A percentile compares a stretch with the other conserved stretches of the same genome.
Conservation (phyloP, 1,284 basidiomycete genomes). For the Thecaphora frezii region DNA sequence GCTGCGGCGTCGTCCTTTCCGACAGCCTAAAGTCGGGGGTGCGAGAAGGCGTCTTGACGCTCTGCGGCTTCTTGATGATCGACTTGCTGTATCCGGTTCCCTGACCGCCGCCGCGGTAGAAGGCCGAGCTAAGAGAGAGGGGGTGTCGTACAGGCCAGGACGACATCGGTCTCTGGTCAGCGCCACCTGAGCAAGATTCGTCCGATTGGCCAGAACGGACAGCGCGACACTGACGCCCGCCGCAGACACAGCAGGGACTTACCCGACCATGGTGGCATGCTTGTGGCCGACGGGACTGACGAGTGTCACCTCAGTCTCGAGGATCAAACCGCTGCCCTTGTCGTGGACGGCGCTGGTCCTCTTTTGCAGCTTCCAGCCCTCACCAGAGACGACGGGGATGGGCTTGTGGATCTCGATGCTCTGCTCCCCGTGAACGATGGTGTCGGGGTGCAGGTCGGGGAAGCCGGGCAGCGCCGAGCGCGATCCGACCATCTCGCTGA, state of each 20-base stretch:
- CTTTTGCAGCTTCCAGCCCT: slow-evolving; percentile 50
- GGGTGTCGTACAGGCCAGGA: no score
- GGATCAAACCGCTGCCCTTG: slow-evolving; percentile 41
- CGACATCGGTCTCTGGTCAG: no score
- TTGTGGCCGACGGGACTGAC: slow-evolving; percentile 36
- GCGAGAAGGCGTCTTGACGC: slow-evolving; percentile 28
- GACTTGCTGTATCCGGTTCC: slow-evolving; percentile 42
- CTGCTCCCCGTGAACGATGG: slow-evolving; percentile 60
- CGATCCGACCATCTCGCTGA: slow-evolving; percentile 46
- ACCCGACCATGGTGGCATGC: slow-evolving; percentile 47
- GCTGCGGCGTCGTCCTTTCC: slow-evolving; percentile 31
- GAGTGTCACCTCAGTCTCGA: slow-evolving; percentile 44
- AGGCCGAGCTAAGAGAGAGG: slow-evolving; percentile 13
- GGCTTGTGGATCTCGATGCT: slow-evolving; percentile 56
- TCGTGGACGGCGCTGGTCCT: slow-evolving; percentile 45
- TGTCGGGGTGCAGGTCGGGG: slow-evolving; percentile 57
- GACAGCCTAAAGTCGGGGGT: slow-evolving; percentile 29
- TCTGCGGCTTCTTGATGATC: slow-evolving; percentile 25
- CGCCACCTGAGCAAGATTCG: no score
- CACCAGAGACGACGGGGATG: slow-evolving; percentile 44
- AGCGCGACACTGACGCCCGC: no score
- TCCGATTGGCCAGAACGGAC: no score
- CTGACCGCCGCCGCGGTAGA: slow-evolving; percentile 50
- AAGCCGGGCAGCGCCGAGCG: slow-evolving; percentile 37
- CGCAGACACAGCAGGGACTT: neutral